Evolutionary conservation across 2,329 filamentous ascomycete species (phyloP).

Genomic region (Aureobasidium mangrovei): DNA sequence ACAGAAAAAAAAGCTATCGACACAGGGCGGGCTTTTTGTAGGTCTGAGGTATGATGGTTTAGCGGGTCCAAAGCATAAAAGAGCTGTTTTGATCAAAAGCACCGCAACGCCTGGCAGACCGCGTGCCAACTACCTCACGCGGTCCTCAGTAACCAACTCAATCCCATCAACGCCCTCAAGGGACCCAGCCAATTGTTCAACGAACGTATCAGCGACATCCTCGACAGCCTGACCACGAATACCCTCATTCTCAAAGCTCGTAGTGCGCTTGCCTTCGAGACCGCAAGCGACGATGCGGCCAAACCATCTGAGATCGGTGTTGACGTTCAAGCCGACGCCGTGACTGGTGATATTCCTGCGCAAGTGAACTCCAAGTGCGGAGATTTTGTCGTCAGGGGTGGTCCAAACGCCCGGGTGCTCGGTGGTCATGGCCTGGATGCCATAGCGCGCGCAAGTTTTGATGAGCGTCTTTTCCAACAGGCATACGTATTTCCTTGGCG

Average conservation of each 20-base stretch:
- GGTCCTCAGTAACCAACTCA: slow-evolving; percentile 16
- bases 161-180: slow-evolving; percentile 22
- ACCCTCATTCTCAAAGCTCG: slow-evolving; percentile 57
- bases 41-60: slow-evolving; percentile 3
- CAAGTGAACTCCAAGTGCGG: slow-evolving; percentile 86
- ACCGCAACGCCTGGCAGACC: neutral
- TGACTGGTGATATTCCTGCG: slow-evolving; percentile 74
- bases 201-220: slow-evolving; percentile 34
- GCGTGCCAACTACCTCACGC: neutral
- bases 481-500: slow-evolving; percentile 67
- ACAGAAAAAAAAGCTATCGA: neutral
- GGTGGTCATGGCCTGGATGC: slow-evolving; percentile 54
- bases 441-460: slow-evolving; percentile 51
- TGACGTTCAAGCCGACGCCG: slow-evolving; percentile 74
- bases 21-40: slow-evolving; percentile 1
- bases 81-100: neutral
- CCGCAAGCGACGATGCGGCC: slow-evolving; percentile 84
- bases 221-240: slow-evolving; percentile 29
- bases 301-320: slow-evolving; percentile 55
- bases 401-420: slow-evolving; percentile 80
- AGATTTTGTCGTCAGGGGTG: slow-evolving; percentile 59
- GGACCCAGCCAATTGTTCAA: slow-evolving; percentile 29
- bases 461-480: slow-evolving; percentile 71
- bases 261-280: slow-evolving; percentile 67
- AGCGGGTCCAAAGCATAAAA: neutral